phyloP scores from a whole-genome alignment of 177 flowering plant species.

The Vitis hybrid region DNA sequence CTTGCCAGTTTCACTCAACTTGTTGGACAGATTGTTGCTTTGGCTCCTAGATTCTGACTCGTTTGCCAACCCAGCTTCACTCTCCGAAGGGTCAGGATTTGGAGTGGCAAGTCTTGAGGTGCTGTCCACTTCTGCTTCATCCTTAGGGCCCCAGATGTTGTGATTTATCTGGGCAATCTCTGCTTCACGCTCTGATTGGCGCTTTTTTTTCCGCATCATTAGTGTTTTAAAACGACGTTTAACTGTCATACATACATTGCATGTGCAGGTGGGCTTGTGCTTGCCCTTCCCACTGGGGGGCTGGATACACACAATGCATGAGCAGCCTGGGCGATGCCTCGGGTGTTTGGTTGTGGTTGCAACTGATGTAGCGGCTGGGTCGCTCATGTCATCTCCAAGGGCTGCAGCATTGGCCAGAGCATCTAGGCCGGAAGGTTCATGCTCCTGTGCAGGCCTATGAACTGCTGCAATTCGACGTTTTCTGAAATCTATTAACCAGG shows the following conservation, averaged over 20 bases:
- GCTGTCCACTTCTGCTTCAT: constrained; percentile 34
- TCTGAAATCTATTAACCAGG: constrained; percentile 55
- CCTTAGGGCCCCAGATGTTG: constrained; percentile 20
- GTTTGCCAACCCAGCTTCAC: constrained; percentile 27
- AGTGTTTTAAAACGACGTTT: constrained; percentile 84
- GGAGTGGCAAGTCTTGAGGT: constrained; percentile 20
- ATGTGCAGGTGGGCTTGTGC: constrained; percentile 78
- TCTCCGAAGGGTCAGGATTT: constrained; percentile 23
- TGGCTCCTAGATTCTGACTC: constrained; percentile 34
- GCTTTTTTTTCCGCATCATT: constrained; percentile 81
- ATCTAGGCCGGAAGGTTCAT: constrained; percentile 79
- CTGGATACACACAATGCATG: constrained; percentile 91
- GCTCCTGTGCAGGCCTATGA: constrained; percentile 33
- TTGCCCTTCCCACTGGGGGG: constrained; percentile 90
- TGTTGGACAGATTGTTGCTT: constrained; percentile 21
- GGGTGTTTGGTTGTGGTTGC: constrained; percentile 92
- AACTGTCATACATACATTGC: constrained; percentile 83
- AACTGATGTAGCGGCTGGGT: constrained; percentile 45
- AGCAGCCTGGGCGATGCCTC: constrained; percentile 90
- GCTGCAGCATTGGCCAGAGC: constrained; percentile 86
- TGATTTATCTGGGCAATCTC: constrained; percentile 59
- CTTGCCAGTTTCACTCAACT: constrained; percentile 30
- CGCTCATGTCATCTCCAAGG: constrained; percentile 55
- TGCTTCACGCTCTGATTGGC: constrained; percentile 83
- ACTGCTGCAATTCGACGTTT: constrained; percentile 37